A percentile compares a stretch with the other conserved stretches of the same genome.
These are phyloP conservation scores for Chloris gayana DNA, from an alignment of 176 grass and related monocot genomes.

Conservation along the genomic window DNA sequence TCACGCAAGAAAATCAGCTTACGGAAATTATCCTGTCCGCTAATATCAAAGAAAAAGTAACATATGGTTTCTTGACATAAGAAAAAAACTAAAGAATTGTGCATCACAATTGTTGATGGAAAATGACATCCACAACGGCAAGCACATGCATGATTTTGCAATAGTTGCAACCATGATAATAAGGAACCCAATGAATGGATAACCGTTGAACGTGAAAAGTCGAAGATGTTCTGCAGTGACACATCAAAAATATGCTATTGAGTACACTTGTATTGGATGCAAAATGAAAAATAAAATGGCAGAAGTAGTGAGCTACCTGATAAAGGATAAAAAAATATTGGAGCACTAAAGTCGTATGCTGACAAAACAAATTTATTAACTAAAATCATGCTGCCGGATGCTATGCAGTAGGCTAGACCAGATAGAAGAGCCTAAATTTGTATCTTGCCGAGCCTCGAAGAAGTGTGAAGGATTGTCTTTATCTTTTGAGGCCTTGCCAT, in stretches of 20 bases:
- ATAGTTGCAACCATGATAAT: slow-evolving; percentile 18
- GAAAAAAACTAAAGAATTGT: background rate
- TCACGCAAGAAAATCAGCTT: slow-evolving; percentile 39
- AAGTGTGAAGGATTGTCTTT: slow-evolving; percentile 51
- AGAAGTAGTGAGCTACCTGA: slow-evolving; percentile 56
- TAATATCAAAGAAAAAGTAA: background rate
- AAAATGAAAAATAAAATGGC: slow-evolving; percentile 20
- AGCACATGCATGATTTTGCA: background rate
- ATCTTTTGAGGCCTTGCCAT: slow-evolving; percentile 73
- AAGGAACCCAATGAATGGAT: background rate
- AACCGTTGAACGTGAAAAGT: background rate
- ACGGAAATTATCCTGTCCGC: background rate
- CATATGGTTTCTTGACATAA: background rate
- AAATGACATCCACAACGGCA: background rate
- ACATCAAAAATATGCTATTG: slow-evolving; percentile 26
- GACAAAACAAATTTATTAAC: slow-evolving; percentile 91
- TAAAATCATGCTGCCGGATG: slow-evolving; percentile 96
- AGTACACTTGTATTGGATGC: background rate
- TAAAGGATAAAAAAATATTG: slow-evolving; percentile 97
- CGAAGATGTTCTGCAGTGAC: slow-evolving; percentile 75
- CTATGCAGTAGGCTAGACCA: slow-evolving; percentile 87
- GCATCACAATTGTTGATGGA: background rate
- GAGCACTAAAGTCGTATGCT: slow-evolving; percentile 84
- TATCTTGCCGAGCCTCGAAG: slow-evolving; percentile 52
- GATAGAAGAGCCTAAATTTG: slow-evolving; percentile 82